These are phyloP conservation scores for Botrytis fragariae DNA, from an alignment of 2,329 filamentous ascomycete genomes.

Conservation along the genomic window DNA sequence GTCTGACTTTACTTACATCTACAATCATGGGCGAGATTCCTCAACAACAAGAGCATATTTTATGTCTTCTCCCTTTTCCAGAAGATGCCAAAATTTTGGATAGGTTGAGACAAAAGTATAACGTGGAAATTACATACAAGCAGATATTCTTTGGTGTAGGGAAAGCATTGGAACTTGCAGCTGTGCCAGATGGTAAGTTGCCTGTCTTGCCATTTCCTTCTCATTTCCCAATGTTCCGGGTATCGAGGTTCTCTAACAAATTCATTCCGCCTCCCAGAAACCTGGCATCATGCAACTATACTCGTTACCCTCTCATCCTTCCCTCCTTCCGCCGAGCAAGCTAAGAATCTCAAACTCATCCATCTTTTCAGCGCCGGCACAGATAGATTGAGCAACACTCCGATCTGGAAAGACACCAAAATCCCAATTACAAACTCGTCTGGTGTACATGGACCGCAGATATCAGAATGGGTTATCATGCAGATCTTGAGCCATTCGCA, in stretches of 20 bases:
- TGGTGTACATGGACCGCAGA: conserved; percentile 51
- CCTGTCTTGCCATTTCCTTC: not conserved
- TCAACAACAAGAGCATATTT: conserved; percentile 41
- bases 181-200: conserved; percentile 28
- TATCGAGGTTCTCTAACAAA: not conserved
- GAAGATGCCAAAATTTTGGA: conserved; percentile 42
- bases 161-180: conserved; percentile 15
- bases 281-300: conserved; percentile 37
- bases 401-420: conserved; percentile 39
- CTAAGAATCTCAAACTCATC: conserved; percentile 39
- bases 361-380: conserved; percentile 39
- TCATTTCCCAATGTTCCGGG: not conserved
- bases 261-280: conserved; percentile 25
- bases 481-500: conserved; percentile 58
- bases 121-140: conserved; percentile 46
- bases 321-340: conserved; percentile 30
- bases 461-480: conserved; percentile 65
- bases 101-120: conserved; percentile 43
- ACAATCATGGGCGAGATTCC: conserved; percentile 47
- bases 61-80: conserved; percentile 45
- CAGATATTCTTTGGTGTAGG: conserved; percentile 33
- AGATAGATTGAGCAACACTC: conserved; percentile 34
- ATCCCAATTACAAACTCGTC: conserved; percentile 40
- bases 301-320: conserved; percentile 37
- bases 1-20: conserved; percentile 4